Base-by-base conservation (phyloP, 1,284 basidiomycete species). In the Cutaneotrichosporon sp. region DNA sequence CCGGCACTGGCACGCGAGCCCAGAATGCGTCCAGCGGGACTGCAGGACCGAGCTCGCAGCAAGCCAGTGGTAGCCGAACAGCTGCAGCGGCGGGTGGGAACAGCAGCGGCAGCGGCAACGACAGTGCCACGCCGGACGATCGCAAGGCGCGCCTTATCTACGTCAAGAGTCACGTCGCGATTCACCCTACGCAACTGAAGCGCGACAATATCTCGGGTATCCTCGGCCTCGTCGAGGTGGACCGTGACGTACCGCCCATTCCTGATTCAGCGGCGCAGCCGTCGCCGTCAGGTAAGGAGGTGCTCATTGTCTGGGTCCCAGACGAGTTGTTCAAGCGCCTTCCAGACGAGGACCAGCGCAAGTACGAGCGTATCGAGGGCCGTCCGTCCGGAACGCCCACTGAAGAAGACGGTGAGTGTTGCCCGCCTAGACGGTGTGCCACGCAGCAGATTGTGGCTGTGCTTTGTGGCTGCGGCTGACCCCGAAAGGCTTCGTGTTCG, bases 201-300 rank as follows among this genome's bases (percentile, higher is more conserved):
- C 81, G 86, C 63, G 93, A 97, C 75, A 96, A 97, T 72, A 88
- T 97, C 26, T 83, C 90, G 4, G 94, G 94, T 4, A 96, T 93
- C 70, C 83, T 91, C 7, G 84, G 86, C 13, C 80, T 97, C 54
- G 90, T 96, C 14, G 90, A 76, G 54, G 67, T 72, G 0, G 63
- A 67, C 87, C 76, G 43, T 9, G 49, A 55, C 4, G 51, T 51
- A 17, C 53, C 57, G 1, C 53, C 35, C 13, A 47, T 47, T 9
- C 57, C 57, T 0, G 48, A 55, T 4, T 34, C 49, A 0, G 46
- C 44, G 38, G 42, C 49, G 8, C 18, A 40, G 4, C 37, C 14
- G n/a, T 42, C 52, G 4, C 7, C 42, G 4, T 50, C 49, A 7
- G 51, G 54, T 34, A 69, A 65, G 49, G 66, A 68, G 54, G 45